Evolutionary conservation across 768 basidiomycete genomes (phyloP).

Genomic region (Boletus sensibilis): DNA sequence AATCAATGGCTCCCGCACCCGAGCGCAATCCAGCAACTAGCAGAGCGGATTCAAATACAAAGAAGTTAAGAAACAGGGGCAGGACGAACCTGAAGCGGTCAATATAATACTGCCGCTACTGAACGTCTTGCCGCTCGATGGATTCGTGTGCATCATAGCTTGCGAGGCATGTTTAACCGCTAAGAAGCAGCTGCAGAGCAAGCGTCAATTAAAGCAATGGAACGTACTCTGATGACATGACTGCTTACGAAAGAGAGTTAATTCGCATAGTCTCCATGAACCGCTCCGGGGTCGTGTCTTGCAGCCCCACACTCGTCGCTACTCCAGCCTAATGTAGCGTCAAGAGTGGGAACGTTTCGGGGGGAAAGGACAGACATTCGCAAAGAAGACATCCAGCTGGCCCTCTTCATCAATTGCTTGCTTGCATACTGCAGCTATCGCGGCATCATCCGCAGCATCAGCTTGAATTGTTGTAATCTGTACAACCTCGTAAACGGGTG

Average conservation of each 20-base stretch:
- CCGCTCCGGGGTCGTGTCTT: conserved; percentile 55
- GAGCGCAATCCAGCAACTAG: conserved; percentile 80
- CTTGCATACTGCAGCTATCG: conserved; percentile 67
- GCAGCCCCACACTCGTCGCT: conserved; percentile 43
- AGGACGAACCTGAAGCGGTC: conserved; percentile 71
- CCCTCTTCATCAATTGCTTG: conserved; percentile 80
- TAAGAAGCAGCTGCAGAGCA: conserved; percentile 68
- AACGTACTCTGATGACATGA: conserved; percentile 2
- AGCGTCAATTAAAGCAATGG: background rate
- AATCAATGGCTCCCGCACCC: conserved; percentile 80
- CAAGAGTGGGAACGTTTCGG: conserved; percentile 1
- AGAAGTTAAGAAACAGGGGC: background rate
- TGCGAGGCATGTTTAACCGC: conserved; percentile 83
- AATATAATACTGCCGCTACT: conserved; percentile 83
- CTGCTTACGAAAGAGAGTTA: conserved; percentile 60
- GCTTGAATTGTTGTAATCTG: conserved; percentile 77
- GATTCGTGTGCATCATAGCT: conserved; percentile 72
- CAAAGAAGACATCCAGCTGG: conserved; percentile 90
- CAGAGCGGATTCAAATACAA: conserved; percentile 23
- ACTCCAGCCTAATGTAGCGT: conserved; percentile 60
- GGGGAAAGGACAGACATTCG: conserved; percentile 60
- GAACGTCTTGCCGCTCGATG: conserved; percentile 63
- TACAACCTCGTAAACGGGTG: conserved; percentile 11
- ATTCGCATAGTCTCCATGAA: conserved; percentile 80
- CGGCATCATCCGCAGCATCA: conserved; percentile 78